Conservation (phyloP, 108 stramenopile genomes). For the Skeletonema marinoi region DNA sequence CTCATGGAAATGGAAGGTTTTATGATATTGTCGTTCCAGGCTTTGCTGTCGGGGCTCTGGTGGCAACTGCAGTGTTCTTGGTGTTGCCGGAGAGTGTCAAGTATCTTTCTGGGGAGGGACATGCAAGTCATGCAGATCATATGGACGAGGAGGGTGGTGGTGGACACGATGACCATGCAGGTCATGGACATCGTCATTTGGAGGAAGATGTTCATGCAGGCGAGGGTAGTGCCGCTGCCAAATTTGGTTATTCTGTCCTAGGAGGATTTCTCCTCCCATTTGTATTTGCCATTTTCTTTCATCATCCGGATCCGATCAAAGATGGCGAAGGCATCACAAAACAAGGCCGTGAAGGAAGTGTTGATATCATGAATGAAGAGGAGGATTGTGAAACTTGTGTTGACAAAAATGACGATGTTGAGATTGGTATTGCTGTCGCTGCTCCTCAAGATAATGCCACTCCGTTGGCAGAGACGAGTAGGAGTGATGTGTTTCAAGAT, state of each 20-base stretch:
- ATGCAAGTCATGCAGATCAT: neutral
- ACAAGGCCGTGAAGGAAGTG: neutral
- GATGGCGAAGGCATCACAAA: neutral
- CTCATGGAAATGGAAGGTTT: conserved; percentile 3
- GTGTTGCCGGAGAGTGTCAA: conserved; percentile 39
- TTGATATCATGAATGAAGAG: neutral
- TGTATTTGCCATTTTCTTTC: conserved; percentile 55
- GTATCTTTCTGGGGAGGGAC: neutral
- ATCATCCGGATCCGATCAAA: conserved; percentile 19
- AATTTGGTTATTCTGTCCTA: conserved; percentile 66
- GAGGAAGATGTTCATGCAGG: conserved; percentile 43
- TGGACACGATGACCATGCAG: conserved; percentile 16
- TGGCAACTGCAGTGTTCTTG: conserved; percentile 42
- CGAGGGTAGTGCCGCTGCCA: conserved; percentile 53
- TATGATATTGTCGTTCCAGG: conserved; percentile 29
- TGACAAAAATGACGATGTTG: conserved; percentile 3
- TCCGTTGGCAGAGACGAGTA: neutral
- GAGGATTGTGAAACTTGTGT: conserved; percentile 15
- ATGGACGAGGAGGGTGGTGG: neutral
- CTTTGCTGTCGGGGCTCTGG: conserved; percentile 42
- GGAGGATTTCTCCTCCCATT: conserved; percentile 73
- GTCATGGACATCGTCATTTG: conserved; percentile 32
- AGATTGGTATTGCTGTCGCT: neutral
- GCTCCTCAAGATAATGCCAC: neutral
- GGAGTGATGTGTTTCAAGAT: neutral